Percentiles rank a stretch among this genome's conserved stretches.
Conservation (phyloP, 495 filamentous ascomycete genomes). For the Xylaria flabelliformis region DNA sequence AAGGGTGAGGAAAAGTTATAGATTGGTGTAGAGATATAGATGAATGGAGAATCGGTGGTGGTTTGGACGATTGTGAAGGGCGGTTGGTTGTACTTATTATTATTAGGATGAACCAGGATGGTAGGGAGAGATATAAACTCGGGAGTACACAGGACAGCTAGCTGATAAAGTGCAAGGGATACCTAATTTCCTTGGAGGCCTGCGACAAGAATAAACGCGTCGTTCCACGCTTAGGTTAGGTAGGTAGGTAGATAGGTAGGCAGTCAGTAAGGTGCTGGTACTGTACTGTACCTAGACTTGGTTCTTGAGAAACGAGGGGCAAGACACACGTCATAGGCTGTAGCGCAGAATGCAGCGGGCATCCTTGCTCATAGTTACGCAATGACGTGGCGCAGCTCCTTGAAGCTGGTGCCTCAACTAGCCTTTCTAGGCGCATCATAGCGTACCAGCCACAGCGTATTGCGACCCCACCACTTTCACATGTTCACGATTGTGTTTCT, state of each 20-base stretch:
- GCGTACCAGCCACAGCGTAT: background rate
- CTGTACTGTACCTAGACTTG: no score
- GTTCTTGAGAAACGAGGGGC: conserved; percentile 30
- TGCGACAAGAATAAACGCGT: no score
- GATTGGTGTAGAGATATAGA: background rate
- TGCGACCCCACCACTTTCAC: background rate
- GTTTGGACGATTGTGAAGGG: background rate
- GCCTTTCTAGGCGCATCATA: background rate
- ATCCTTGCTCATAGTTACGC: conserved; percentile 13
- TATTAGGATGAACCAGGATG: background rate
- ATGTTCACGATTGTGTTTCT: background rate
- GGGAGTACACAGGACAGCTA: background rate
- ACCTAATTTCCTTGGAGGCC: no score
- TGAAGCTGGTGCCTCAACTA: background rate
- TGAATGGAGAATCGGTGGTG: background rate
- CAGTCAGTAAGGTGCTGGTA: no score
- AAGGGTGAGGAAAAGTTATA: background rate
- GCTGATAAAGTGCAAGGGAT: no score
- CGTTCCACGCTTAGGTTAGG: no score
- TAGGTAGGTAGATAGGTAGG: no score
- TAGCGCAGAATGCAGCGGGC: background rate
- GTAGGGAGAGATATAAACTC: background rate
- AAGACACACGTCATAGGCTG: conserved; percentile 32
- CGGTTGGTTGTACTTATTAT: background rate
- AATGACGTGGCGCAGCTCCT: conserved; percentile 13